Conservation (phyloP, 192 early-diverging fungal genomes). For the Coemansia sp. region DNA sequence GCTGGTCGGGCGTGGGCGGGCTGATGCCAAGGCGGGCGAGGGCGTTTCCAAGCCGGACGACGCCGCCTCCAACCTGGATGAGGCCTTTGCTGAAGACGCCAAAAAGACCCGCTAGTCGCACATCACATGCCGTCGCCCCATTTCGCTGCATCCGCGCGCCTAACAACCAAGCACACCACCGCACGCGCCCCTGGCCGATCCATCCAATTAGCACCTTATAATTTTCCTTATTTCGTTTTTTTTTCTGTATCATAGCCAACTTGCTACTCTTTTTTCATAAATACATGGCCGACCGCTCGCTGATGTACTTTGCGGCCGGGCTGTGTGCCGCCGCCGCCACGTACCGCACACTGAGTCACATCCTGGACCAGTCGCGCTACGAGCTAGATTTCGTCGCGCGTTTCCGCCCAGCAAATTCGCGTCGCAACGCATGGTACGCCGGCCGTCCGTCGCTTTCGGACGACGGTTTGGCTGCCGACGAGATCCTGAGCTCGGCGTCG, state of each 20-base stretch:
- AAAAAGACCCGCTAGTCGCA: background rate
- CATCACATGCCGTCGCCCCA: too few species aligned
- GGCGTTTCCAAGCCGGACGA: too few species aligned
- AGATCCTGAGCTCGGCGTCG: background rate
- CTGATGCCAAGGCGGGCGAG: too few species aligned
- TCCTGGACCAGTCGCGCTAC: constrained; percentile 30
- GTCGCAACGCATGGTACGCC: constrained; percentile 27
- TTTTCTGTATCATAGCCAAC: background rate
- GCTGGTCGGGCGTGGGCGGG: constrained; percentile 6
- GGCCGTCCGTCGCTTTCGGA: background rate
- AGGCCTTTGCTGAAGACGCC: background rate
- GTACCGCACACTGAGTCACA: constrained; percentile 15
- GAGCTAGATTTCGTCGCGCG: constrained; percentile 17
- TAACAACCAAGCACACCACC: too few species aligned
- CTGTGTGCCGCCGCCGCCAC: constrained; percentile 1
- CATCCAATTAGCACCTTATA: too few species aligned
- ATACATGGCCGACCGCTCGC: background rate
- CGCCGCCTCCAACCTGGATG: background rate
- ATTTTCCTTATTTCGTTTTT: background rate
- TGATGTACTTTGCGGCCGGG: background rate
- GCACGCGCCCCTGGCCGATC: too few species aligned
- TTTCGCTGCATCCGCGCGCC: too few species aligned
- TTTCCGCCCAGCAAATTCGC: background rate
- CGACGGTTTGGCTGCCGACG: background rate
- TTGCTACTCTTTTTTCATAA: background rate